Evolutionary conservation across 129 eudicot genomes (phyloP).

Genomic region (Smallanthus sonchifolius): DNA sequence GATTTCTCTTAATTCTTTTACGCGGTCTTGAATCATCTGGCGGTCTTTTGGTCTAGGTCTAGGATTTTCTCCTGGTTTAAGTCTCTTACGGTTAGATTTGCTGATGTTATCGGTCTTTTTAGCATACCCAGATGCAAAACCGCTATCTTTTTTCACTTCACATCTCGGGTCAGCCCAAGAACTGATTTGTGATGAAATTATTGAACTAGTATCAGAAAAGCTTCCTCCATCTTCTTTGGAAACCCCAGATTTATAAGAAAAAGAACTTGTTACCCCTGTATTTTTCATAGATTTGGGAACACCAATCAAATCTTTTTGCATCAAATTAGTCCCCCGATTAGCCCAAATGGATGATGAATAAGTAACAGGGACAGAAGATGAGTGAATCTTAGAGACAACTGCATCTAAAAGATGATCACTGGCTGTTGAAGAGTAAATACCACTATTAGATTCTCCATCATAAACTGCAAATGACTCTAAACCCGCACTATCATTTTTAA

Average conservation of each 20-base stretch:
- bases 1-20: slow-evolving; percentile 85
- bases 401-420: slow-evolving; percentile 85
- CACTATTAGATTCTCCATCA: slow-evolving; percentile 57
- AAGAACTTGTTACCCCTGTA: slow-evolving; percentile 33
- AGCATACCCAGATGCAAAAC: slow-evolving; percentile 47
- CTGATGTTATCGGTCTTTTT: slow-evolving; percentile 53
- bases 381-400: slow-evolving; percentile 54
- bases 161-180: slow-evolving; percentile 53
- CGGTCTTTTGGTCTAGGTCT: slow-evolving; percentile 97
- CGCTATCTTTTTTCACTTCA: slow-evolving; percentile 32
- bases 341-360: slow-evolving; percentile 34
- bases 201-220: slow-evolving; percentile 44
- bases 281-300: slow-evolving; percentile 42
- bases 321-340: slow-evolving; percentile 26
- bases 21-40: slow-evolving; percentile 98
- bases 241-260: slow-evolving; percentile 42
- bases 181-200: slow-evolving; percentile 61
- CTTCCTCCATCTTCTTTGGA: slow-evolving; percentile 46
- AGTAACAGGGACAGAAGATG: slow-evolving; percentile 36
- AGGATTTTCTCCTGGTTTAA: slow-evolving; percentile 89
- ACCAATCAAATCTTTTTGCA: slow-evolving; percentile 43
- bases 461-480: slow-evolving; percentile 31
- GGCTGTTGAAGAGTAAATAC: slow-evolving; percentile 41
- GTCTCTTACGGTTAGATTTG: slow-evolving; percentile 74
- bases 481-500: slow-evolving; percentile 10